phyloP scores from a whole-genome alignment of 164 flowering plant species.

The Warburgia ugandensis region DNA sequence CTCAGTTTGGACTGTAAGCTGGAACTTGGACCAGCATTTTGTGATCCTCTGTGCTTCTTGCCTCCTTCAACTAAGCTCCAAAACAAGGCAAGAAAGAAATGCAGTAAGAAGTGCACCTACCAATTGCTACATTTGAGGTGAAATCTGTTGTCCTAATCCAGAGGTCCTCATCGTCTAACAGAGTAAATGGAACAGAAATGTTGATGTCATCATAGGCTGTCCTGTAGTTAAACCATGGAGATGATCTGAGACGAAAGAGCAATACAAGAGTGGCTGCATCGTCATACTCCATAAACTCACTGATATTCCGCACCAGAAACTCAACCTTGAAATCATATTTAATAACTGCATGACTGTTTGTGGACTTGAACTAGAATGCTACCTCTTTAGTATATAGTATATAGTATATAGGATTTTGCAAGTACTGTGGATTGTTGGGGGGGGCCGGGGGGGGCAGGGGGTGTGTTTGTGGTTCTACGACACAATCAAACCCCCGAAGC shows the following conservation, averaged over 20 bases:
- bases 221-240: constrained; percentile 68
- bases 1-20: constrained; percentile 40
- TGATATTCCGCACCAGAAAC: constrained; percentile 62
- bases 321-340: constrained; percentile 78
- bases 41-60: constrained; percentile 39
- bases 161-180: constrained; percentile 92
- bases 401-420: constrained; percentile 66
- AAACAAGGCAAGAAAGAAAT: constrained; percentile 56
- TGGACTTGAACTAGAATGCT: constrained; percentile 52
- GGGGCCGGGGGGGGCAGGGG: too few relatives aligned
- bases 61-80: constrained; percentile 40
- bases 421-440: constrained; percentile 52
- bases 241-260: constrained; percentile 58
- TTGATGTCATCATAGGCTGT: constrained; percentile 89
- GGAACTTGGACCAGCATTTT: constrained; percentile 12
- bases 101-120: constrained; percentile 62
- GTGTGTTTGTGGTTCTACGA: constrained; percentile 91
- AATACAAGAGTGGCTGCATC: constrained; percentile 27
- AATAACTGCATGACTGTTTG: constrained; percentile 31
- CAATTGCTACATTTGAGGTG: constrained; percentile 64
- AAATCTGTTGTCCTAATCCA: constrained; percentile 96
- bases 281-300: constrained; percentile 29
- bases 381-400: constrained; percentile 55
- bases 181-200: constrained; percentile 50
- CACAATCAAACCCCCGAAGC: constrained; percentile 49